Evolutionary conservation across 2,329 filamentous ascomycete species (phyloP).

Genomic region (Neodidymelliopsis sp.): DNA sequence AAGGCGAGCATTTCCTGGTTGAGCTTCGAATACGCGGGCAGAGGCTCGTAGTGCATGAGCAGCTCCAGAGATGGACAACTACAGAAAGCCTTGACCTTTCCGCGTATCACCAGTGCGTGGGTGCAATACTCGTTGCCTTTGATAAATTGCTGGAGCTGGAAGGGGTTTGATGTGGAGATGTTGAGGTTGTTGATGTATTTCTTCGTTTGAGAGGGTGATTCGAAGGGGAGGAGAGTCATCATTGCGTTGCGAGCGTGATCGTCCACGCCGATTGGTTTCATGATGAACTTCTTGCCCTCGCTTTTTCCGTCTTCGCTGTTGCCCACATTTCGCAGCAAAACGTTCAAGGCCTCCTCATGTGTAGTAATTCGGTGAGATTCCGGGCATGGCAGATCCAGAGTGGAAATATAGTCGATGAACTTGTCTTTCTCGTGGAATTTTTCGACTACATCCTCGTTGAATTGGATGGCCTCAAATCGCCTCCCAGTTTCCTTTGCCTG

Average conservation of each 20-base stretch:
- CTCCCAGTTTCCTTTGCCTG: slow-evolving; percentile 59
- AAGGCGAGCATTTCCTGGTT: slow-evolving; percentile 69
- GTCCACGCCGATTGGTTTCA: slow-evolving; percentile 71
- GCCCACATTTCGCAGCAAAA: slow-evolving; percentile 51
- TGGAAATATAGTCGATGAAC: slow-evolving; percentile 67
- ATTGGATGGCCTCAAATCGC: slow-evolving; percentile 69
- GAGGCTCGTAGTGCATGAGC: slow-evolving; percentile 70
- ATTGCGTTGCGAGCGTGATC: slow-evolving; percentile 67
- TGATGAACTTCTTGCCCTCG: slow-evolving; percentile 62
- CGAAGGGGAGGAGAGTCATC: slow-evolving; percentile 68
- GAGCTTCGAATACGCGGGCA: slow-evolving; percentile 63
- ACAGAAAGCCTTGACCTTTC: slow-evolving; percentile 70
- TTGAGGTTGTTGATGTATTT: slow-evolving; percentile 62
- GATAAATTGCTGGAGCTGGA: slow-evolving; percentile 75
- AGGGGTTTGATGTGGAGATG: slow-evolving; percentile 64
- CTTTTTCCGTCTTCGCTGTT: slow-evolving; percentile 22
- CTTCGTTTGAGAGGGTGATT: slow-evolving; percentile 61
- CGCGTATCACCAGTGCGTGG: slow-evolving; percentile 71
- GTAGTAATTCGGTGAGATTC: slow-evolving; percentile 61
- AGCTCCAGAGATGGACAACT: slow-evolving; percentile 70
- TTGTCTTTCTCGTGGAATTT: slow-evolving; percentile 69
- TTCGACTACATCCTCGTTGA: slow-evolving; percentile 63
- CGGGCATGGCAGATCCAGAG: slow-evolving; percentile 52
- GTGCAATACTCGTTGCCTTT: slow-evolving; percentile 72
- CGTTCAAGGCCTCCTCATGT: slow-evolving; percentile 59